Evolutionary conservation across 2,329 filamentous ascomycete species (phyloP).

Genomic region (Botryotinia convoluta): DNA sequence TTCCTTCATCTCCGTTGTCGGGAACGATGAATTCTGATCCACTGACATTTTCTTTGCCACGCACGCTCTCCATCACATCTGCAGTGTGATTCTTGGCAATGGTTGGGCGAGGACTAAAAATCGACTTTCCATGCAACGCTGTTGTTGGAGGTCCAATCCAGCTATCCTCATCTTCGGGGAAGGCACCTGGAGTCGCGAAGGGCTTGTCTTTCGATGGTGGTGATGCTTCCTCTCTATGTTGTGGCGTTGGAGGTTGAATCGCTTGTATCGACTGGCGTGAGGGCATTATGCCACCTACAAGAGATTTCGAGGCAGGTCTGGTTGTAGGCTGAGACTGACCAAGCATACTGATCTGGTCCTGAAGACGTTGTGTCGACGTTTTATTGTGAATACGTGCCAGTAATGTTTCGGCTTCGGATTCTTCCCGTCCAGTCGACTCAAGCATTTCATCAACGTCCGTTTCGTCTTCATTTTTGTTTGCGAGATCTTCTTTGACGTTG

Average conservation of each 20-base stretch:
- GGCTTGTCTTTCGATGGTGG: slow-evolving; percentile 23
- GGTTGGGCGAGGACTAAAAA: slow-evolving; percentile 49
- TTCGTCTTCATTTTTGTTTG: slow-evolving; percentile 56
- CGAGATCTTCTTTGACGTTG: slow-evolving; percentile 43
- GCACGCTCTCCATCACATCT: slow-evolving; percentile 58
- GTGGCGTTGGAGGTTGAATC: slow-evolving; percentile 22
- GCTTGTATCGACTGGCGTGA: slow-evolving; percentile 28
- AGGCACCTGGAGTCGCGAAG: slow-evolving; percentile 53
- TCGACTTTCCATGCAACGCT: slow-evolving; percentile 34
- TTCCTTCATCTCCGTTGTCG: slow-evolving; percentile 42
- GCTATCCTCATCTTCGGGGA: slow-evolving; percentile 58
- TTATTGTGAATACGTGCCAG: slow-evolving; percentile 66
- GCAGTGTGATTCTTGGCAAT: slow-evolving; percentile 60
- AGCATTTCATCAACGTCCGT: slow-evolving; percentile 50
- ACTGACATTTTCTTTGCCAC: slow-evolving; percentile 48
- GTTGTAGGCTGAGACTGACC: slow-evolving; percentile 50
- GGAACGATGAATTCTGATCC: slow-evolving; percentile 48
- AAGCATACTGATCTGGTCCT: slow-evolving; percentile 83
- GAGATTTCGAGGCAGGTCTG: slow-evolving; percentile 38
- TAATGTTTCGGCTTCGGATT: slow-evolving; percentile 45
- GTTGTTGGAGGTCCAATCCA: slow-evolving; percentile 57
- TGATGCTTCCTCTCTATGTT: slow-evolving; percentile 25
- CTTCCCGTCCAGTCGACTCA: slow-evolving; percentile 38
- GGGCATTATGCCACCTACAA: slow-evolving; percentile 28
- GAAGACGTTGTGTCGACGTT: slow-evolving; percentile 87